These are phyloP conservation scores for Diplodia corticola DNA, from an alignment of 2,329 filamentous ascomycete species.

Conservation along the genomic window DNA sequence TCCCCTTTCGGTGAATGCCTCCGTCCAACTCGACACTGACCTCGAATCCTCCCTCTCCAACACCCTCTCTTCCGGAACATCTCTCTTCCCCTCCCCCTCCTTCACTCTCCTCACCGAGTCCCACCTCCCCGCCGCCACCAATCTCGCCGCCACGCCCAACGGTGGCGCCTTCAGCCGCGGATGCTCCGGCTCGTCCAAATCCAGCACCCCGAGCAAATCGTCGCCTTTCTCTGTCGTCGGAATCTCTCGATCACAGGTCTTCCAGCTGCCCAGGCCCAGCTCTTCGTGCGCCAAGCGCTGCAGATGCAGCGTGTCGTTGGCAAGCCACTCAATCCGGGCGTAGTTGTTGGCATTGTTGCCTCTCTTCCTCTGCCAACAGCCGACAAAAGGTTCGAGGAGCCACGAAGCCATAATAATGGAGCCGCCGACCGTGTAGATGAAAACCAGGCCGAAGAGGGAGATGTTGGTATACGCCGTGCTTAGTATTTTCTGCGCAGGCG, in stretches of 20 bases:
- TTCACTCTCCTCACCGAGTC: not conserved
- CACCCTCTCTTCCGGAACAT: not conserved
- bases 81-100: too few species aligned
- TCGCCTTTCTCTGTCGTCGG: not conserved
- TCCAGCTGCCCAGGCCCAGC: not conserved
- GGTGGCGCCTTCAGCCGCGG: not conserved
- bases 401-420: conserved; percentile 27
- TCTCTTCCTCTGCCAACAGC: not conserved
- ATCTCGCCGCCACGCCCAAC: not conserved
- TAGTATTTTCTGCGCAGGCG: conserved; percentile 24
- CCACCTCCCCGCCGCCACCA: not conserved
- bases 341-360: not conserved
- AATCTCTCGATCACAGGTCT: not conserved
- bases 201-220: not conserved
- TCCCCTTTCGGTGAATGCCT: not conserved
- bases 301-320: conserved; percentile 19
- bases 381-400: conserved; percentile 6
- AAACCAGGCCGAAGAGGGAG: conserved; percentile 29
- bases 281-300: conserved; percentile 21
- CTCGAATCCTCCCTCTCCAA: not conserved
- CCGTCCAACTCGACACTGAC: not conserved
- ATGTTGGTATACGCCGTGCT: conserved; percentile 27
- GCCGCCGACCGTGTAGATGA: conserved; percentile 28
- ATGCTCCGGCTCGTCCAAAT: not conserved
- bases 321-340: not conserved